Evolutionary conservation across 176 grass and related monocot species (phyloP), one percentile per base, ranked within the genome.

Genomic region (Triticum urartu): DNA sequence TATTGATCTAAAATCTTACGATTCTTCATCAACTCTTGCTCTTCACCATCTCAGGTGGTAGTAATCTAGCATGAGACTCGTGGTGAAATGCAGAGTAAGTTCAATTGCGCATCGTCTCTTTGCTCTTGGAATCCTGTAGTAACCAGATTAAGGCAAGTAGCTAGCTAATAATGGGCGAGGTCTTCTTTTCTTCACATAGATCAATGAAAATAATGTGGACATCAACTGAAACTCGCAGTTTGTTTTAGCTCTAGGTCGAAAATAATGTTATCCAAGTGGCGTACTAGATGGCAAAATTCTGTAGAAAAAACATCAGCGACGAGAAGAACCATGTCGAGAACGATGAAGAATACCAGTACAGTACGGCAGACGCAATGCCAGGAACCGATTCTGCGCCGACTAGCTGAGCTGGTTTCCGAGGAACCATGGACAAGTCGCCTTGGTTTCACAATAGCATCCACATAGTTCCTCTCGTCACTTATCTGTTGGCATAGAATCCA

Each of bases 381-480:
- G 69, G 81, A 85, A 84, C 61, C 6, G 22, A 81, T 91, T 84
- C 72, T 0, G 7, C 72, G 48, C 72, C 72, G 5, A 75, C 62
- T 22, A 45, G 47, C 62, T 82, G 63, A 82, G 62, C 28, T 75
- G 72, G 43, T 50, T 52, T 50, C 21, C 1, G 21, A 75, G 80
- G 76, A 88, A 85, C 69, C 62, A 42, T 62, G 39, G 86, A 85
- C 80, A 81, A 81, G 73, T 77, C 50, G 36, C 48, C 30, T 85
- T 77, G 76, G 71, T 72, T 81, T 85, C 81, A 70, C 77, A 85
- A 91, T 88, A 77, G 89, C 77, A 85, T 87, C 79, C 72, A 71
- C 62, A 86, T 22, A 48, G 73, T 72, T 11, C 15, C 47, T 56
- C 73, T 77, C 26, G 0, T 48, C 13, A 72, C 70, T 88, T 85